Conservation (phyloP, 345 rosid species). For the Angophora floribunda region DNA sequence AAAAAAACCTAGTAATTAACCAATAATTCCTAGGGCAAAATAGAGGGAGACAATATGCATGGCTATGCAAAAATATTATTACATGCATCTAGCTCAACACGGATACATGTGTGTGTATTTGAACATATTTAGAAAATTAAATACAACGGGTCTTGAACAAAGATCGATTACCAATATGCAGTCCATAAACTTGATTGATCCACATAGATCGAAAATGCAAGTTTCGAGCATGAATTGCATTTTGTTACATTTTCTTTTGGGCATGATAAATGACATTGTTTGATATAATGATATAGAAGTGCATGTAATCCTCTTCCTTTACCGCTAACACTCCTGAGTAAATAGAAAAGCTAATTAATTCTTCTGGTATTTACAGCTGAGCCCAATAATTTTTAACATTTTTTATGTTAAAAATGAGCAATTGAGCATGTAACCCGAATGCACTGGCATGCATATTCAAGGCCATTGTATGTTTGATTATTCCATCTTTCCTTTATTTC, state of each 20-base stretch:
- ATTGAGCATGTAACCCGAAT: background rate
- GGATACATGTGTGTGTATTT: background rate
- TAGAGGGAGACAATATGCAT: background rate
- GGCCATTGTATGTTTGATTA: background rate
- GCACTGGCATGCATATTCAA: background rate
- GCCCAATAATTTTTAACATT: background rate
- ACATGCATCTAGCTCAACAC: background rate
- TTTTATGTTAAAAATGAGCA: background rate
- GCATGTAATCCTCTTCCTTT: background rate
- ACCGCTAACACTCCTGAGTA: rapidly evolving
- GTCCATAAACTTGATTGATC: background rate
- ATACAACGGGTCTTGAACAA: background rate
- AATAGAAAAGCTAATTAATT: background rate
- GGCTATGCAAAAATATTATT: background rate
- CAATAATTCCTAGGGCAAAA: background rate
- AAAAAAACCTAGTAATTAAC: background rate
- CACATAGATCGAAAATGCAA: background rate
- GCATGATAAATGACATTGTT: background rate
- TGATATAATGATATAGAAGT: background rate
- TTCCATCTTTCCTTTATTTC: background rate
- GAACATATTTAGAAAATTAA: background rate
- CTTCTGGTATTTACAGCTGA: background rate
- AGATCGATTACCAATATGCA: background rate
- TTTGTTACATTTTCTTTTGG: background rate
- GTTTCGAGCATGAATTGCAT: background rate